phyloP scores from a whole-genome alignment of 2,329 filamentous ascomycete species.

The Kalmusia sp. region DNA sequence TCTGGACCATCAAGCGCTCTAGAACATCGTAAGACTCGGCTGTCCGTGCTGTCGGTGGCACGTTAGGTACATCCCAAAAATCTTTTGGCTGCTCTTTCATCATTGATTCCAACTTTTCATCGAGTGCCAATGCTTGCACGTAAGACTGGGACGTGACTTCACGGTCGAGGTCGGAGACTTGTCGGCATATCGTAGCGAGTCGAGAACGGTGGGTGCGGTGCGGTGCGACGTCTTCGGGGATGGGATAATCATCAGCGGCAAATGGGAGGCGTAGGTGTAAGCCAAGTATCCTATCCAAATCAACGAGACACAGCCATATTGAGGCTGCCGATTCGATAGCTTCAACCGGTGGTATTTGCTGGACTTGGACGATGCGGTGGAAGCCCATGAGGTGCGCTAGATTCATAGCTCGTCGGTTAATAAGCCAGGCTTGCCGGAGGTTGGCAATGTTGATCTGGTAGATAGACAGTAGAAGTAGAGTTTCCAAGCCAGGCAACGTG shows the following conservation, averaged over 20 bases:
- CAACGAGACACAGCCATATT: constrained; percentile 39
- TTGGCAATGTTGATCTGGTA: constrained; percentile 41
- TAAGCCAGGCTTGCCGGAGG: constrained; percentile 43
- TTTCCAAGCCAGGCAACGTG: constrained; percentile 45
- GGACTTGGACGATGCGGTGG: constrained; percentile 41
- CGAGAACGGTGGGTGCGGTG: constrained; percentile 32
- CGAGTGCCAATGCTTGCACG: constrained; percentile 37
- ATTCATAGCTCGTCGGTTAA: constrained; percentile 40
- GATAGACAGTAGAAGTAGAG: constrained; percentile 36
- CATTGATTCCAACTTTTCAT: constrained; percentile 38
- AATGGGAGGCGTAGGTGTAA: constrained; percentile 46
- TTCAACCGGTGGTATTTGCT: constrained; percentile 27
- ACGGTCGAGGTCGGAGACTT: constrained; percentile 38
- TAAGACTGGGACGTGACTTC: constrained; percentile 40
- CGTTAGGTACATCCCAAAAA: constrained; percentile 47
- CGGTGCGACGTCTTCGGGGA: constrained; percentile 23
- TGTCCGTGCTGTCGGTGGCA: constrained; percentile 40
- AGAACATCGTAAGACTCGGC: constrained; percentile 35
- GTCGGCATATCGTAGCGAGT: constrained; percentile 28
- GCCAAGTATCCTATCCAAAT: constrained; percentile 40
- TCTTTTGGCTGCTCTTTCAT: constrained; percentile 40
- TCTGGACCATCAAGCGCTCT: constrained; percentile 40
- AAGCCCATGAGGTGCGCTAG: constrained; percentile 47
- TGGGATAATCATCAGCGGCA: constrained; percentile 40
- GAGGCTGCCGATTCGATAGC: constrained; percentile 34